phyloP scores from a whole-genome alignment of 331 rosid species.

The Spiraea crenata region DNA sequence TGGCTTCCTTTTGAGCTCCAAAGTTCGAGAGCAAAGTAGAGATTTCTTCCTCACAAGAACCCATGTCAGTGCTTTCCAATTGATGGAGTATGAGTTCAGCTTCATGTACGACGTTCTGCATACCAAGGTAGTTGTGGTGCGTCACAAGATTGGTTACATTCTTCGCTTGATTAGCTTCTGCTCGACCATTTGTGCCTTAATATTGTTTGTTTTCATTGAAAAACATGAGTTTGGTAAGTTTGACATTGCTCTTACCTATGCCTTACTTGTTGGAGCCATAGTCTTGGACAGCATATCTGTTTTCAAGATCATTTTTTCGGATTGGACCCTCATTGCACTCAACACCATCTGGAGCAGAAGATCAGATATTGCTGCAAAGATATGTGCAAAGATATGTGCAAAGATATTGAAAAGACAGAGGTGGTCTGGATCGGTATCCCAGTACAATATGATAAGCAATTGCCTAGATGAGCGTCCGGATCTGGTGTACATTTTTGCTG shows the following conservation, averaged over 20 bases:
- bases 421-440: constrained; percentile 22
- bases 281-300: constrained; percentile 1
- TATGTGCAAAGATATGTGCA: too few species aligned
- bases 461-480: constrained; percentile 16
- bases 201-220: neutral
- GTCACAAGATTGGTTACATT: neutral
- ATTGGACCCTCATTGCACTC: constrained; percentile 19
- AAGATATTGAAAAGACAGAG: neutral
- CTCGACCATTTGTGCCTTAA: neutral
- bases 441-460: constrained; percentile 21
- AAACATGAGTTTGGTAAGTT: neutral
- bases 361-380: neutral
- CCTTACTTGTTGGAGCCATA: constrained; percentile 14
- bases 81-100: constrained; percentile 21
- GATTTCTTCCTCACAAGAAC: constrained; percentile 12
- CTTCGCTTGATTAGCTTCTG: constrained; percentile 4
- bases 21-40: constrained; percentile 15
- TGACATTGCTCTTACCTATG: constrained; percentile 17
- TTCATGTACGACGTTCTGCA: constrained; percentile 29
- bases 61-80: neutral
- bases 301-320: constrained; percentile 13
- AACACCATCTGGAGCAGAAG: constrained; percentile 3
- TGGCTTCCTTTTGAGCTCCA: constrained; percentile 27
- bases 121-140: constrained; percentile 15
- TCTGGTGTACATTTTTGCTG: constrained; percentile 5